These are phyloP conservation scores for Myrica gale DNA, from an alignment of 306 rosid species.

Conservation along the genomic window DNA sequence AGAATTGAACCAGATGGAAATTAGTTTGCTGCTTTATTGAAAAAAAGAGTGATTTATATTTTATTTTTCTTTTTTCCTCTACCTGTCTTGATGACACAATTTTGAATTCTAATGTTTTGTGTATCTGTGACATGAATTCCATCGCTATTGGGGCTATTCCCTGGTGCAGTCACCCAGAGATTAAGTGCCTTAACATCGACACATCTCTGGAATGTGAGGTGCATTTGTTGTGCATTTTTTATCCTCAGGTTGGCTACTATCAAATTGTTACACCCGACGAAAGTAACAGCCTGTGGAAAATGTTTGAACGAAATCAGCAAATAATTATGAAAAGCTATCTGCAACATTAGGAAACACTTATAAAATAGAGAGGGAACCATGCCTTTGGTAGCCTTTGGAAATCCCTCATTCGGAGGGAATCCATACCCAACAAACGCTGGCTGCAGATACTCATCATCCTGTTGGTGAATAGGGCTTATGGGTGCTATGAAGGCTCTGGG, in stretches of 20 bases:
- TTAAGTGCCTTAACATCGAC: slow-evolving; percentile 45
- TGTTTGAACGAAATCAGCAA: neutral
- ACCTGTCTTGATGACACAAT: slow-evolving; percentile 66
- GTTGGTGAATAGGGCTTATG: too few relatives aligned
- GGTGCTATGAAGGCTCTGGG: too few relatives aligned
- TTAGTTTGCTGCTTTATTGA: too few relatives aligned
- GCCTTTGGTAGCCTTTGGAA: too few relatives aligned
- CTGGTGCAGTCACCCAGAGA: slow-evolving; percentile 60
- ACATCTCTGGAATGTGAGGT: slow-evolving; percentile 47
- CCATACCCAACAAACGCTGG: too few relatives aligned
- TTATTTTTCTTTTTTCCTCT: neutral
- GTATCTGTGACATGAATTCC: slow-evolving; percentile 76
- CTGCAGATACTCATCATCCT: too few relatives aligned
- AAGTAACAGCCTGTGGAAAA: slow-evolving; percentile 65
- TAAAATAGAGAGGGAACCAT: slow-evolving; percentile 6
- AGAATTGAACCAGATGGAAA: neutral
- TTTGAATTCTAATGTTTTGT: slow-evolving; percentile 41
- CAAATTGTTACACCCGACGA: slow-evolving; percentile 49
- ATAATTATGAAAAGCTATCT: neutral
- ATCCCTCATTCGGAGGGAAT: too few relatives aligned
- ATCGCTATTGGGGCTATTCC: slow-evolving; percentile 79
- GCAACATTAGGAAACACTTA: neutral
- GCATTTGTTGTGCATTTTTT: slow-evolving; percentile 75
- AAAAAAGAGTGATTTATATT: too few relatives aligned
- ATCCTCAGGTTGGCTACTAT: slow-evolving; percentile 40